phyloP scores from a whole-genome alignment of 305 asterid species.

The Fraxinus floribunda region DNA sequence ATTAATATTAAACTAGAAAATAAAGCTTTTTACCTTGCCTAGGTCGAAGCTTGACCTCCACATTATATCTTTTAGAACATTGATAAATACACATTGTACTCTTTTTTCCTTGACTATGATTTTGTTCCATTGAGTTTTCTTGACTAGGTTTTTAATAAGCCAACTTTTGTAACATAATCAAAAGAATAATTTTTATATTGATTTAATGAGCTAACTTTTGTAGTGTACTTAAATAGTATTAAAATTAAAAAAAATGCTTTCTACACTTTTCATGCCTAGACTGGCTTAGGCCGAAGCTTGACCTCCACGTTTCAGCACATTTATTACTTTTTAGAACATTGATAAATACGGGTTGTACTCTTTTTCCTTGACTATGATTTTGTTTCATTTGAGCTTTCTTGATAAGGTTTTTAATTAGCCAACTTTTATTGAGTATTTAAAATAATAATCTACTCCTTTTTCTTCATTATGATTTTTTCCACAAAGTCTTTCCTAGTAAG shows the following conservation, averaged over 20 bases:
- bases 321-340: neutral
- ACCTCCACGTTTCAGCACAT: neutral
- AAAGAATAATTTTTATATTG: neutral
- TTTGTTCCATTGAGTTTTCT: neutral
- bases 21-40: neutral
- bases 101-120: neutral
- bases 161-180: neutral
- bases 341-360: neutral
- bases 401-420: neutral
- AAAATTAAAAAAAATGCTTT: no score
- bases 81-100: neutral
- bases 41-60: neutral
- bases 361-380: neutral
- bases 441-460: neutral
- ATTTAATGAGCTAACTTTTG: neutral
- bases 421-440: neutral
- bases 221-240: no score
- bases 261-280: neutral
- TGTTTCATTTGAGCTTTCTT: neutral
- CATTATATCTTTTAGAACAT: no score
- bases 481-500: neutral
- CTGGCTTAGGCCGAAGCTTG: neutral
- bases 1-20: no score
- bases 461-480: neutral
- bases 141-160: neutral